These are phyloP conservation scores for Plasmopara muralis DNA, from an alignment of 352 stramenopile species.

Conservation along the genomic window DNA sequence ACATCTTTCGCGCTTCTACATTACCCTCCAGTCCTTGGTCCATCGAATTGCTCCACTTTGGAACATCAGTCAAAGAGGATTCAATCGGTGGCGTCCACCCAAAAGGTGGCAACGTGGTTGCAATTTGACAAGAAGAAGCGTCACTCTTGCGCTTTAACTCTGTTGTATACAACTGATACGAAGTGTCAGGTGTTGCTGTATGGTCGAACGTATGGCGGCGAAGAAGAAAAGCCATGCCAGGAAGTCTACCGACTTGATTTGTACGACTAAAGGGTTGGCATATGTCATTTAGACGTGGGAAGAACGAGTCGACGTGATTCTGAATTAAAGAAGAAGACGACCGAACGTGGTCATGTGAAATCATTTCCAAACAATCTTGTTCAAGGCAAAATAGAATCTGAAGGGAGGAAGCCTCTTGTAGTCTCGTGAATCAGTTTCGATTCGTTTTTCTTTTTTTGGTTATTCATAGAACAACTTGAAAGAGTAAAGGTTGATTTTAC, in stretches of 20 bases:
- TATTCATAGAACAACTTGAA: constrained; percentile 1
- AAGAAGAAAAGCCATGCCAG: constrained; percentile 21
- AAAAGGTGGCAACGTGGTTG: too few relatives aligned
- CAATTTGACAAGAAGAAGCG: too few relatives aligned
- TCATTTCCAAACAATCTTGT: background rate
- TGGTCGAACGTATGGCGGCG: constrained; percentile 10
- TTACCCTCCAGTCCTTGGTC: constrained; percentile 1
- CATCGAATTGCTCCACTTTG: background rate
- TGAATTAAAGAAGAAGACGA: constrained; percentile 5
- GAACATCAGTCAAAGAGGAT: too few relatives aligned
- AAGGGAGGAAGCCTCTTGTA: too few relatives aligned
- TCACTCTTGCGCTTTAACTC: too few relatives aligned
- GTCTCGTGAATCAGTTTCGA: background rate
- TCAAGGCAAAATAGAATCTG: too few relatives aligned
- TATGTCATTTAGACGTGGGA: background rate
- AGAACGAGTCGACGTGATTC: too few relatives aligned
- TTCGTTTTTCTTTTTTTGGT: background rate
- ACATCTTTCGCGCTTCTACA: constrained; percentile 2
- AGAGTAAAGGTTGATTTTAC: background rate
- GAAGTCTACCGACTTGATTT: constrained; percentile 15
- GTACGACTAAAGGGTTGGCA: constrained; percentile 13
- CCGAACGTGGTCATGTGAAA: background rate
- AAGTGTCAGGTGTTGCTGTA: too few relatives aligned
- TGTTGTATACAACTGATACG: too few relatives aligned
- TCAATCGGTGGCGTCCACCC: too few relatives aligned